These are phyloP conservation scores for Skeletonema marinoi DNA, from an alignment of 108 stramenopile genomes.

Conservation along the genomic window DNA sequence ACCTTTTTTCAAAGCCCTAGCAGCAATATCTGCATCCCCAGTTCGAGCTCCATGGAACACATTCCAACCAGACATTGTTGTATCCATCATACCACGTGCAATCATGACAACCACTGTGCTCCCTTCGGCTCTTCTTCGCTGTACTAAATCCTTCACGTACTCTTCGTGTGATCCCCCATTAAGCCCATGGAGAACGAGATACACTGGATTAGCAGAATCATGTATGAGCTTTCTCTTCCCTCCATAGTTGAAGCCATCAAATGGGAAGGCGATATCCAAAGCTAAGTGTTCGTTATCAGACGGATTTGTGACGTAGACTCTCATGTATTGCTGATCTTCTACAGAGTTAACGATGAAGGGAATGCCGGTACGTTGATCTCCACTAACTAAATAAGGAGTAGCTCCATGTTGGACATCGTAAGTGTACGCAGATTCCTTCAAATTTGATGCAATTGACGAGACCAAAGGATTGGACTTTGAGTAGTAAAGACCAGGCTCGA, in stretches of 20 bases:
- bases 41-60: slow-evolving; percentile 90
- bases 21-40: slow-evolving; percentile 78
- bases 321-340: slow-evolving; percentile 49
- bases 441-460: slow-evolving; percentile 49
- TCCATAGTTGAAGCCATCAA: background rate
- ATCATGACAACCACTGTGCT: slow-evolving; percentile 79
- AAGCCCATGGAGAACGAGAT: slow-evolving; percentile 90
- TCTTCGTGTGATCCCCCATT: slow-evolving; percentile 87
- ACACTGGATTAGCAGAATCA: slow-evolving; percentile 66
- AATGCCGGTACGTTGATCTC: slow-evolving; percentile 84
- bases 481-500: slow-evolving; percentile 72
- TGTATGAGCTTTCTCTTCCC: slow-evolving; percentile 37
- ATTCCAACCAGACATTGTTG: slow-evolving; percentile 72
- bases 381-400: slow-evolving; percentile 78
- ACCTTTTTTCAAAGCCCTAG: slow-evolving; percentile 54
- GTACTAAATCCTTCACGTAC: slow-evolving; percentile 83
- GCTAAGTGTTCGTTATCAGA: slow-evolving; percentile 72
- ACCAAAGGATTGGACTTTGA: slow-evolving; percentile 54
- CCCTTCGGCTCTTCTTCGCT: slow-evolving; percentile 59
- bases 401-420: slow-evolving; percentile 59
- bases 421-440: slow-evolving; percentile 57
- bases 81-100: slow-evolving; percentile 88
- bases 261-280: slow-evolving; percentile 85
- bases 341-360: slow-evolving; percentile 72
- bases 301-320: slow-evolving; percentile 54